A percentile compares a stretch with the other conserved stretches of the same genome.
Conservation (phyloP, 2,329 filamentous ascomycete species). For the Aspergillus japonicus region DNA sequence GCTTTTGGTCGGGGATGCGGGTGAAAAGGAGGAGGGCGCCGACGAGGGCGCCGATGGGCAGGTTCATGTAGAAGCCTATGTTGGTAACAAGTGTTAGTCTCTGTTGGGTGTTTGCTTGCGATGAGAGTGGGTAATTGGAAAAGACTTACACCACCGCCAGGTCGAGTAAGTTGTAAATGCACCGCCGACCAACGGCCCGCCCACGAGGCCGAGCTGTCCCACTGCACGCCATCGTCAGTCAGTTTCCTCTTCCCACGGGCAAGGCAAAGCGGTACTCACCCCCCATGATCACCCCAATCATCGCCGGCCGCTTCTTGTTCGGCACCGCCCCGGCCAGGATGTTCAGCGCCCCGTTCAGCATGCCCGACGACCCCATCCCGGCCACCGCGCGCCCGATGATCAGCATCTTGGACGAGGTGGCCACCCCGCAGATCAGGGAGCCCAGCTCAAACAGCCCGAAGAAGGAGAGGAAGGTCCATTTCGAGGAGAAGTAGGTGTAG, state of each 20-base stretch:
- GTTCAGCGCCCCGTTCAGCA: slow-evolving; percentile 12
- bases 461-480: slow-evolving; percentile 27
- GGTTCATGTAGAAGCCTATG: slow-evolving; percentile 54
- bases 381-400: slow-evolving; percentile 12
- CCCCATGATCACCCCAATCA: slow-evolving; percentile 12
- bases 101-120: slow-evolving; percentile 23
- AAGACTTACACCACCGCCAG: slow-evolving; percentile 26
- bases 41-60: slow-evolving; percentile 44
- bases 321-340: slow-evolving; percentile 9
- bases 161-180: slow-evolving; percentile 37
- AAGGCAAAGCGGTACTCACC: slow-evolving; percentile 11
- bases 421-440: slow-evolving; percentile 12
- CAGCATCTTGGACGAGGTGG: slow-evolving; percentile 10
- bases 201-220: slow-evolving; percentile 3
- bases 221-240: not conserved
- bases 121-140: not conserved
- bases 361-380: slow-evolving; percentile 12
- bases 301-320: slow-evolving; percentile 8
- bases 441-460: slow-evolving; percentile 34
- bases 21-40: slow-evolving; percentile 26
- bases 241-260: no score
- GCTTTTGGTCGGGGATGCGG: slow-evolving; percentile 13
- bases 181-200: slow-evolving; percentile 44
- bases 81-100: no score
- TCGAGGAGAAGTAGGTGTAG: slow-evolving; percentile 13